Evolutionary conservation across 768 basidiomycete species (phyloP).

Genomic region (Strobilomyces dryophilus): DNA sequence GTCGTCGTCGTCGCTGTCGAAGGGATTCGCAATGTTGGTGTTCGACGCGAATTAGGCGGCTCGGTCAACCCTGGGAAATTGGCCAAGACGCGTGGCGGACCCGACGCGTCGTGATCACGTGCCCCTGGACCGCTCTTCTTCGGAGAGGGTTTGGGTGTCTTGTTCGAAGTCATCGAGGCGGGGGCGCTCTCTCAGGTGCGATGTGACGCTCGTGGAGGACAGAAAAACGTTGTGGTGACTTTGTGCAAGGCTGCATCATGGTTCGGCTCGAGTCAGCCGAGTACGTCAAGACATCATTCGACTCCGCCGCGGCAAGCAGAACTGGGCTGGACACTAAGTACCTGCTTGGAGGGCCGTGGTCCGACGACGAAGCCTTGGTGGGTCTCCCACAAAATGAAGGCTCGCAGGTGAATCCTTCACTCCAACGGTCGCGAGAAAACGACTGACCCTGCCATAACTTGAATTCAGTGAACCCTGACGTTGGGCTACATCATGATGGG

Average conservation of each 20-base stretch:
- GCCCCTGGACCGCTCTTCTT: neutral
- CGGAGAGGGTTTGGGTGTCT: neutral
- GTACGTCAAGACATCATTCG: constrained; percentile 11
- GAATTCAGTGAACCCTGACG: too few relatives aligned
- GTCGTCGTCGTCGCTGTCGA: constrained; percentile 4
- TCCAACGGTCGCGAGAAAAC: too few relatives aligned
- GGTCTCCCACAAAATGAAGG: too few relatives aligned
- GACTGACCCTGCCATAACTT: too few relatives aligned
- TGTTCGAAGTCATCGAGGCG: constrained; percentile 7
- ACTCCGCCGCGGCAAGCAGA: too few relatives aligned
- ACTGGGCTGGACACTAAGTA: too few relatives aligned
- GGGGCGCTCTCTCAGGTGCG: neutral
- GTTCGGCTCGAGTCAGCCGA: constrained; percentile 13
- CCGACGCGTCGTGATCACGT: constrained; percentile 30
- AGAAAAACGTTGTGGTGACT: neutral
- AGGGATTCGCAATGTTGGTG: neutral
- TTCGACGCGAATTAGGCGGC: constrained; percentile 7
- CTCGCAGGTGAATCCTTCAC: too few relatives aligned
- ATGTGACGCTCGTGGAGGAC: neutral
- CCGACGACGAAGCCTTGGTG: too few relatives aligned
- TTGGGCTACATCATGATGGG: too few relatives aligned
- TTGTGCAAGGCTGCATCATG: constrained; percentile 6
- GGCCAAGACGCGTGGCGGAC: constrained; percentile 18
- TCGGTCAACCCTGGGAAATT: constrained; percentile 31
- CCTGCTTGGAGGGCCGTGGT: too few relatives aligned